These are phyloP conservation scores for Macadamia integrifolia DNA, from an alignment of 164 flowering plant genomes.

Conservation along the genomic window DNA sequence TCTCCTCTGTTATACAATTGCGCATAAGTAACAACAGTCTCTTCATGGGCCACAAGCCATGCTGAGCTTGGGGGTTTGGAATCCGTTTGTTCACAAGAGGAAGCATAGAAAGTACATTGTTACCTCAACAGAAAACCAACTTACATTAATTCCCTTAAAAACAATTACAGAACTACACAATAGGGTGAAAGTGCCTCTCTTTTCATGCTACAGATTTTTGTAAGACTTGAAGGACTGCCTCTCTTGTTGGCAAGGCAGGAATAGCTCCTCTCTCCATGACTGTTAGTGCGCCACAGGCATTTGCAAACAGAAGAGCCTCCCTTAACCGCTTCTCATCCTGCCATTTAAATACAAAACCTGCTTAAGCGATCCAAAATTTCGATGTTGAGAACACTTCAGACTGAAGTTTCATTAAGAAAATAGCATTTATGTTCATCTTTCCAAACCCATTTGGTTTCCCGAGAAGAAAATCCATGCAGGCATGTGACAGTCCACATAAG, in stretches of 20 bases:
- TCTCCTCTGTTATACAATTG: too few relatives aligned
- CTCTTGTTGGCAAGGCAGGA: constrained; percentile 50
- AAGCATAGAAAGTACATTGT: neutral
- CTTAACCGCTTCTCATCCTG: constrained; percentile 76
- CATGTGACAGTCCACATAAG: too few relatives aligned
- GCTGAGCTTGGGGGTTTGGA: neutral
- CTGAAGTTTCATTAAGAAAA: too few relatives aligned
- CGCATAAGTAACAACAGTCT: too few relatives aligned
- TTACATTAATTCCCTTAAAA: constrained; percentile 1
- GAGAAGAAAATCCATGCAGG: too few relatives aligned
- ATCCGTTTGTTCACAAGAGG: neutral
- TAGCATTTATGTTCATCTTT: too few relatives aligned
- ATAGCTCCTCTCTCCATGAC: constrained; percentile 75
- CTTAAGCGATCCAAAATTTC: neutral
- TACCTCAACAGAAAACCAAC: neutral
- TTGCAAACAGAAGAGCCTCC: constrained; percentile 77
- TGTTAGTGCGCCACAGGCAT: constrained; percentile 83
- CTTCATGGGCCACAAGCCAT: too few relatives aligned
- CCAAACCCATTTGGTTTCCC: too few relatives aligned
- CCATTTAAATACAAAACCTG: neutral
- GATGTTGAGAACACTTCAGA: neutral
- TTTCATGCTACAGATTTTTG: constrained; percentile 20
- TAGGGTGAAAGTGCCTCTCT: neutral
- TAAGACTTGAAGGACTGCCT: constrained; percentile 34
- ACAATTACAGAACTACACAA: constrained; percentile 2